Evolutionary conservation across 345 rosid genomes (phyloP).

Genomic region (Rhodamnia argentea): DNA sequence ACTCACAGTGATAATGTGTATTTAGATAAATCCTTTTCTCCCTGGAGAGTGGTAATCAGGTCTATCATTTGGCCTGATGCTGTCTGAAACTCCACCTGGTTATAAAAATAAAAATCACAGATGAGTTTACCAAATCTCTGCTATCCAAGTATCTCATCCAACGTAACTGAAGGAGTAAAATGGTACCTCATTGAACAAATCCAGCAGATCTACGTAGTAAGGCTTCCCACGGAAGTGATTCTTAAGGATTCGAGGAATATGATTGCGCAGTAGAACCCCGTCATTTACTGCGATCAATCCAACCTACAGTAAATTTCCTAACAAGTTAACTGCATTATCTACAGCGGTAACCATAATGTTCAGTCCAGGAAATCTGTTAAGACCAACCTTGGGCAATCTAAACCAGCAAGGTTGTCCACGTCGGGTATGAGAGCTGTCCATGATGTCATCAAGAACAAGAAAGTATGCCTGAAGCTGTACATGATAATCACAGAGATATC

Average conservation of each 20-base stretch:
- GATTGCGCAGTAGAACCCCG: constrained; percentile 38
- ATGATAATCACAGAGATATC: not conserved
- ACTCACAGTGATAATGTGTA: constrained; percentile 60
- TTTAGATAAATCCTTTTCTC: constrained; percentile 62
- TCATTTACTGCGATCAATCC: constrained; percentile 65
- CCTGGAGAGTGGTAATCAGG: constrained; percentile 59
- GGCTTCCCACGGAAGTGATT: constrained; percentile 40
- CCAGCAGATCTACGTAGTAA: constrained; percentile 43
- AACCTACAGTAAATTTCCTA: constrained; percentile 30
- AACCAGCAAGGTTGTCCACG: constrained; percentile 92
- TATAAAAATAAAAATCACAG: not conserved
- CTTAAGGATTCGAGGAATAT: constrained; percentile 36
- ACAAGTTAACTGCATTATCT: not conserved
- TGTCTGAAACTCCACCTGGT: constrained; percentile 71
- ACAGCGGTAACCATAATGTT: not conserved
- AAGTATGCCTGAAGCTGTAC: constrained; percentile 74
- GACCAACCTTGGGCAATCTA: constrained; percentile 57
- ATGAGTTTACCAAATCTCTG: not conserved
- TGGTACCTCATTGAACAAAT: constrained; percentile 47
- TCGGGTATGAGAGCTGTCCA: constrained; percentile 73
- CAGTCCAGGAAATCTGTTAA: not conserved
- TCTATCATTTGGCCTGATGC: constrained; percentile 78
- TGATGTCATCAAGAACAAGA: constrained; percentile 77
- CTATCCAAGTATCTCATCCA: not conserved
- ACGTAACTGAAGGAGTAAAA: not conserved